These are phyloP conservation scores for Cucurbita maxima DNA, from an alignment of 306 rosid genomes.

Conservation along the genomic window DNA sequence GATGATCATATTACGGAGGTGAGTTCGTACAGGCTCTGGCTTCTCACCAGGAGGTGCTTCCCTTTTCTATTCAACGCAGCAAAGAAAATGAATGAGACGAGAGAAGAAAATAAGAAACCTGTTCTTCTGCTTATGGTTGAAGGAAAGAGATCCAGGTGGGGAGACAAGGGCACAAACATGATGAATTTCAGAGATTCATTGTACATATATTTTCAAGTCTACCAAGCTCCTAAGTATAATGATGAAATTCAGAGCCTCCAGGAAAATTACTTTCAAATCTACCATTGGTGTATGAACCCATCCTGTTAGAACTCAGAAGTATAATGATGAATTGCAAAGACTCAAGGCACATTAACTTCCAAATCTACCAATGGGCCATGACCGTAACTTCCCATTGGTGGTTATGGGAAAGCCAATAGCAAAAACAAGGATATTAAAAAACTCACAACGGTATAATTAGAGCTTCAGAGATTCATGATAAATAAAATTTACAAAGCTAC, in stretches of 20 bases:
- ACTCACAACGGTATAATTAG: neutral
- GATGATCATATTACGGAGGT: constrained; percentile 74
- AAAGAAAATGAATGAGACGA: neutral
- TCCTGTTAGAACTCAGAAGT: neutral
- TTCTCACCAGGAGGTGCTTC: constrained; percentile 86
- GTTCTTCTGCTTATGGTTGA: neutral
- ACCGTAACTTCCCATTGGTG: too few relatives aligned
- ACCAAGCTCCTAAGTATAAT: neutral
- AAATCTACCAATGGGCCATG: neutral
- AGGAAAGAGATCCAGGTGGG: neutral
- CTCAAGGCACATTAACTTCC: neutral
- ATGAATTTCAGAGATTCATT: neutral
- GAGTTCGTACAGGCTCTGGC: constrained; percentile 82
- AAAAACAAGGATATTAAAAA: neutral
- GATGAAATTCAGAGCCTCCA: neutral
- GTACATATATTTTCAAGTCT: neutral
- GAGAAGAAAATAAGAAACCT: neutral
- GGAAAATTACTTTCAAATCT: neutral
- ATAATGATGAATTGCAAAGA: neutral
- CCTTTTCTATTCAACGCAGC: constrained; percentile 34
- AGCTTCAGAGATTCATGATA: neutral
- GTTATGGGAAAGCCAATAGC: neutral
- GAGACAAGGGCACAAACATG: neutral
- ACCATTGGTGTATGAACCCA: neutral
- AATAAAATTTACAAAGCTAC: neutral